phyloP scores from a whole-genome alignment of 352 stramenopile genomes.

The Ophiocytium majus region DNA sequence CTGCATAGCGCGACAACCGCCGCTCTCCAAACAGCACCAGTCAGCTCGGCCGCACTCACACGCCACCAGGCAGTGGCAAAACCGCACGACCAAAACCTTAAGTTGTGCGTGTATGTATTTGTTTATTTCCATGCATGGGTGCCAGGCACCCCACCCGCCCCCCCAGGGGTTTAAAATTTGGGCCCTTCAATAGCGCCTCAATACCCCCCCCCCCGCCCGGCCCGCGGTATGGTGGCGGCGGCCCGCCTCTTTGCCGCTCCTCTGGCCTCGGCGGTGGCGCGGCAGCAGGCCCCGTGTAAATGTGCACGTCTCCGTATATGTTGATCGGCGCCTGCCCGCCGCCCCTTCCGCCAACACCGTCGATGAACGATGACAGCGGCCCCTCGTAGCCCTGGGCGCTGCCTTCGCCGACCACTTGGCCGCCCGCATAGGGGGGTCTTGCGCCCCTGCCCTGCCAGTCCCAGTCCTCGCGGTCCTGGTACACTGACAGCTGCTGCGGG shows the following conservation, averaged over 20 bases:
- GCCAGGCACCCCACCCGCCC: too few species aligned
- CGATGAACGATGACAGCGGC: background rate
- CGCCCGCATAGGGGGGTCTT: background rate
- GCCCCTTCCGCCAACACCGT: background rate
- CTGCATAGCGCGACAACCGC: too few species aligned
- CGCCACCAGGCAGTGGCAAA: too few species aligned
- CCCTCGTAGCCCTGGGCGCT: background rate
- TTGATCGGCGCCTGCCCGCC: constrained; percentile 47
- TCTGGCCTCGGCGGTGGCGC: too few species aligned
- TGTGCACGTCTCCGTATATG: constrained; percentile 55
- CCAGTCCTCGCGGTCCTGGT: background rate
- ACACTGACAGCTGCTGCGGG: constrained; percentile 28
- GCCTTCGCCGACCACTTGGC: background rate
- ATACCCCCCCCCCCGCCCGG: too few species aligned
- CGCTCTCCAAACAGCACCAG: too few species aligned
- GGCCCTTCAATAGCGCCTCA: too few species aligned
- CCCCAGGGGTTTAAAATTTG: background rate
- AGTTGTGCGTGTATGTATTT: too few species aligned
- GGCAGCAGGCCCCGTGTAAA: constrained; percentile 24
- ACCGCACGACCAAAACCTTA: too few species aligned
- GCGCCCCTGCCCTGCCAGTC: background rate
- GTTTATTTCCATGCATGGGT: too few species aligned
- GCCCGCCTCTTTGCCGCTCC: too few species aligned
- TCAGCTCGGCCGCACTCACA: too few species aligned
- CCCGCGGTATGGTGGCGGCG: background rate